Conservation (phyloP, 345 rosid species). For the Clausena lansium region DNA sequence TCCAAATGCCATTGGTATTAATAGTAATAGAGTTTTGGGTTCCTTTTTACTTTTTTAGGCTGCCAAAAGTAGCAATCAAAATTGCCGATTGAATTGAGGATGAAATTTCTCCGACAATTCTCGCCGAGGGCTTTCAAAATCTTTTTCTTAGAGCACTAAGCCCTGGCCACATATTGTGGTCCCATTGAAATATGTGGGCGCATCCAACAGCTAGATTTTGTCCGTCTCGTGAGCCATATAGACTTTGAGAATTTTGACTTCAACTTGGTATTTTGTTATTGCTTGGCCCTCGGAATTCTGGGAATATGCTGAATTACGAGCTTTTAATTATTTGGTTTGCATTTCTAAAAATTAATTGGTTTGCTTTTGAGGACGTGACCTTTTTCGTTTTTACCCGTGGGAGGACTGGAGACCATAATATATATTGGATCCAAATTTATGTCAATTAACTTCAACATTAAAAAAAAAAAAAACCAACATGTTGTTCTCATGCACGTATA, state of each 20-base stretch:
- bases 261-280: not conserved
- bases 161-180: slow-evolving; percentile 7
- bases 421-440: not conserved
- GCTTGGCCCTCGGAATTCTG: not conserved
- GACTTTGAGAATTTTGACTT: not conserved
- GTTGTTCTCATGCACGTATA: too few relatives aligned
- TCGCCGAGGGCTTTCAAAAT: slow-evolving; percentile 4
- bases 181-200: not conserved
- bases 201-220: not conserved
- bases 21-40: not conserved
- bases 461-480: not conserved
- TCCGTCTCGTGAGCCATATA: not conserved
- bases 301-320: not conserved
- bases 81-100: slow-evolving; percentile 12
- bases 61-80: slow-evolving; percentile 17
- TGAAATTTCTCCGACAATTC: slow-evolving; percentile 16
- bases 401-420: too few relatives aligned
- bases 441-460: not conserved
- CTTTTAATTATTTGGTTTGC: not conserved
- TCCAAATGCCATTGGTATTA: not conserved
- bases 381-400: not conserved
- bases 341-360: not conserved
- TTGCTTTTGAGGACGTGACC: not conserved
- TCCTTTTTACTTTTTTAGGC: not conserved
- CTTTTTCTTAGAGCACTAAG: slow-evolving; percentile 16